Base-by-base conservation (phyloP, 257 asterid species). In the Solanum neorickii region DNA sequence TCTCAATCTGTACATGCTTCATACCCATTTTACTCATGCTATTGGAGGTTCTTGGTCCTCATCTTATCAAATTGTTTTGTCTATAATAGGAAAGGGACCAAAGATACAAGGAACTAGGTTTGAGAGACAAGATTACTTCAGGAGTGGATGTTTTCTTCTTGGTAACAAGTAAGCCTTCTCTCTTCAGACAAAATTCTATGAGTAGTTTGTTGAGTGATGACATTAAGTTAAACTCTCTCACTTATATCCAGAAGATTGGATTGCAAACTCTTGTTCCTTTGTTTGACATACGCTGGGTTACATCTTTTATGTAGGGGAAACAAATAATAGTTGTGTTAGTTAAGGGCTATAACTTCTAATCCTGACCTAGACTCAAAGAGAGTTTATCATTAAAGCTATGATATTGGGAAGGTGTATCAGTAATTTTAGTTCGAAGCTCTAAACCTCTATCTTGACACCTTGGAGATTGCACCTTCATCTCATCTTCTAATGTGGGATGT, bases 71-170 rank as follows among this genome's bases (percentile, higher is more conserved):
- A 76, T n/a, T 76, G 85, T 89, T 41, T 33, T 78, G 80, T 70
- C 49, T 16, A 15, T 65, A 87, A 89, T 77, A 95, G 98, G 99
- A 95, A 92, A 94, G 96, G 89, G 97, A 97, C 89, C 99, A 94
- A 84, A 93, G 98, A 92, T 97, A 95, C 95, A 97, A 92, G 95
- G 99, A 97, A 80, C 93, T 97, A 74, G 99, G 99, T 9, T 90
- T 95, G 89, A 94, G 98, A 91, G 99, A 97, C 91, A 97, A 97
- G 90, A 97, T 97, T 86, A 95, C 98, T 68, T 97, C 44, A 95
- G 98, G 93, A 95, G 98, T 87, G 98, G 99, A 41, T 94, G 97
- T 59, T 95, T 97, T 93, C 97, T 97, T 89, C 97, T 95, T 9
- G 94, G 98, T 37, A 97, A 95, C 95, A 97, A 95, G 98, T 96